These are phyloP conservation scores for Chytriomyces sp. DNA, from an alignment of 192 early-diverging fungal genomes.

Conservation along the genomic window DNA sequence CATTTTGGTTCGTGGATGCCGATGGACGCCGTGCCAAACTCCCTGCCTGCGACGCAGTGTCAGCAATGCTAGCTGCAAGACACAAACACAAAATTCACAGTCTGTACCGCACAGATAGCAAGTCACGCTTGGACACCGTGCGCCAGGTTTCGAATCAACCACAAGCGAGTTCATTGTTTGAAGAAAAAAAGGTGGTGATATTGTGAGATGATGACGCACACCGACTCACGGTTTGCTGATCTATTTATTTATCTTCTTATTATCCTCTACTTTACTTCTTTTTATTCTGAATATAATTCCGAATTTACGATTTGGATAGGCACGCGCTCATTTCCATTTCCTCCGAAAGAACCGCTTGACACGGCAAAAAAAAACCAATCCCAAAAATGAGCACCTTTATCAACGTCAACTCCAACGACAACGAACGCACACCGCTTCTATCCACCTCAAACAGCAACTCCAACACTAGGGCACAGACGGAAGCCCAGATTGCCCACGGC, in stretches of 20 bases:
- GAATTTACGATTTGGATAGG: too few relatives aligned
- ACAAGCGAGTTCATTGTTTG: conserved; percentile 9
- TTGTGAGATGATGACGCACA: too few relatives aligned
- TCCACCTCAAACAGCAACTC: neutral
- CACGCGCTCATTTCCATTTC: too few relatives aligned
- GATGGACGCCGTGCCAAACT: conserved; percentile 29
- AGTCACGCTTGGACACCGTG: conserved; percentile 16
- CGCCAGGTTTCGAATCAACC: conserved; percentile 26
- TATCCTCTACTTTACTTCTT: too few relatives aligned
- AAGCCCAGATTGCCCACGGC: conserved; percentile 13
- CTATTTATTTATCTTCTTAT: too few relatives aligned
- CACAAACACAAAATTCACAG: neutral
- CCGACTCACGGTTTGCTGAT: too few relatives aligned
- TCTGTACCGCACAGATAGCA: conserved; percentile 28
- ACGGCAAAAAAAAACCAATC: conserved; percentile 1
- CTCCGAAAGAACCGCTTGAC: neutral
- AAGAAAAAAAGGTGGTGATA: neutral
- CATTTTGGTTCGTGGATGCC: conserved; percentile 26
- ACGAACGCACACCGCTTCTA: conserved; percentile 17
- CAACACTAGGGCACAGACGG: conserved; percentile 5
- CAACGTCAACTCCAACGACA: conserved; percentile 9
- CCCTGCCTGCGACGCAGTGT: conserved; percentile 2
- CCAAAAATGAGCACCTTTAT: neutral
- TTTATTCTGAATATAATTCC: too few relatives aligned
- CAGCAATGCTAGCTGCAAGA: neutral